Evolutionary conservation across 2,329 filamentous ascomycete genomes (phyloP).

Genomic region (Colletotrichum eleusines): DNA sequence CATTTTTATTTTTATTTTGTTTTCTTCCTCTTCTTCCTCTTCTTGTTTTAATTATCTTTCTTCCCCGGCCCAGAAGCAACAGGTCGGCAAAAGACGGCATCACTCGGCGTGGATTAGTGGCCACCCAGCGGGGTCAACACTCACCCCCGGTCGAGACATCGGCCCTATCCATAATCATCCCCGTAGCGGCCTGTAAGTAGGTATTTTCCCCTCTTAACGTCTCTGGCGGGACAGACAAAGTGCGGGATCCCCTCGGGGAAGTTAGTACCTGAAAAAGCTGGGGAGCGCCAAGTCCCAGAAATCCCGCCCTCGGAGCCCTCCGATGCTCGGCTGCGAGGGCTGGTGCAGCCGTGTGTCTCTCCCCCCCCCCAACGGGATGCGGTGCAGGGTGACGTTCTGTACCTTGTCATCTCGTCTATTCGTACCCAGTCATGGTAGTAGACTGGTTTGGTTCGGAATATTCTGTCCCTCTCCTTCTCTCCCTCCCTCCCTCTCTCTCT

Average conservation of each 20-base stretch:
- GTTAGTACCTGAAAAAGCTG: conserved; percentile 3
- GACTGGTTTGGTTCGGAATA: neutral
- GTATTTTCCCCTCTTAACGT: neutral
- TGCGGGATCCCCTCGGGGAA: conserved; percentile 38
- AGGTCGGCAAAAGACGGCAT: conserved; percentile 4
- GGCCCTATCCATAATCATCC: conserved; percentile 22
- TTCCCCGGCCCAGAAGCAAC: neutral
- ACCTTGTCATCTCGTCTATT: neutral
- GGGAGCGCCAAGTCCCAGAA: conserved; percentile 1
- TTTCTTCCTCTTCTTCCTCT: neutral
- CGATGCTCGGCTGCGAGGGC: conserved; percentile 13
- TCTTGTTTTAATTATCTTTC: too few relatives aligned
- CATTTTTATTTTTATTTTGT: too few relatives aligned
- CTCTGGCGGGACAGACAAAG: conserved; percentile 4
- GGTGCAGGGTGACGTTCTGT: conserved; percentile 36
- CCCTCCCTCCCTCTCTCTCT: neutral
- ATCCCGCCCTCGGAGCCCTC: conserved; percentile 19
- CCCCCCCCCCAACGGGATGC: too few relatives aligned
- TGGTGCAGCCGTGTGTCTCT: neutral
- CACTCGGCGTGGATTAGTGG: conserved; percentile 20
- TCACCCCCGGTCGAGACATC: conserved; percentile 10
- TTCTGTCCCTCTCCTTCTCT: neutral
- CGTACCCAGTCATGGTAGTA: neutral
- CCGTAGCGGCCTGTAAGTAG: conserved; percentile 14
- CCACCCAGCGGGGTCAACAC: conserved; percentile 8